Conservation (phyloP, 805 yeast genomes). For the Nakazawaea sp. region DNA sequence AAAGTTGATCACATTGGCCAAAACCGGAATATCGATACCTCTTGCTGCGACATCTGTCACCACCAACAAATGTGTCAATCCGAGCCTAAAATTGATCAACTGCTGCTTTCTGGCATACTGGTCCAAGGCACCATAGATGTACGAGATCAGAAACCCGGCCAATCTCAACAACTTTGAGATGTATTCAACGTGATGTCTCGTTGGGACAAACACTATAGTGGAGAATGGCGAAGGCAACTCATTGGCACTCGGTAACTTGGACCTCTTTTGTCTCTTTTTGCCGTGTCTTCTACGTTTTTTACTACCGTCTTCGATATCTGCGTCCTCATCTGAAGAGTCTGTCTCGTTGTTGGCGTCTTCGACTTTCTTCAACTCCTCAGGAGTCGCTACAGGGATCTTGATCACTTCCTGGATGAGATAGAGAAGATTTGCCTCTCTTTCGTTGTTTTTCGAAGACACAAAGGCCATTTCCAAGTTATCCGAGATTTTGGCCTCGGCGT, state of each 20-base stretch:
- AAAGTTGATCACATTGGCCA: conserved; percentile 91
- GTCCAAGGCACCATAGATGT: conserved; percentile 90
- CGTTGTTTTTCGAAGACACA: conserved; percentile 71
- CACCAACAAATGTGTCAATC: conserved; percentile 78
- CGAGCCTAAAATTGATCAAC: conserved; percentile 75
- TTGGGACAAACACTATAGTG: conserved; percentile 92
- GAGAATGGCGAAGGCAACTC: conserved; percentile 80
- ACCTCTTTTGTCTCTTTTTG: conserved; percentile 37
- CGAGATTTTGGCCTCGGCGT: conserved; percentile 86
- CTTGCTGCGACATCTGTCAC: conserved; percentile 99
- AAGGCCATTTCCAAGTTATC: conserved; percentile 90
- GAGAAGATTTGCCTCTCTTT: conserved; percentile 83
- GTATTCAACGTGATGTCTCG: conserved; percentile 97
- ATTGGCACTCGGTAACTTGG: conserved; percentile 68
- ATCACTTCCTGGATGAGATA: conserved; percentile 77
- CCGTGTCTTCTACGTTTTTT: conserved; percentile 26
- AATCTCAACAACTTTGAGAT: conserved; percentile 61
- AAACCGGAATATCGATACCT: conserved; percentile 96
- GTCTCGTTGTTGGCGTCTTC: conserved; percentile 38
- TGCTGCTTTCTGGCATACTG: conserved; percentile 93
- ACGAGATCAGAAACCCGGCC: conserved; percentile 80
- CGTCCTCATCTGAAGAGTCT: conserved; percentile 49
- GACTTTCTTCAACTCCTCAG: conserved; percentile 55
- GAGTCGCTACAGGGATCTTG: conserved; percentile 73
- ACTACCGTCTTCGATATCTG: conserved; percentile 25